Conservation (phyloP, 1,139 yeast species). For the Diutina ranongensis region DNA sequence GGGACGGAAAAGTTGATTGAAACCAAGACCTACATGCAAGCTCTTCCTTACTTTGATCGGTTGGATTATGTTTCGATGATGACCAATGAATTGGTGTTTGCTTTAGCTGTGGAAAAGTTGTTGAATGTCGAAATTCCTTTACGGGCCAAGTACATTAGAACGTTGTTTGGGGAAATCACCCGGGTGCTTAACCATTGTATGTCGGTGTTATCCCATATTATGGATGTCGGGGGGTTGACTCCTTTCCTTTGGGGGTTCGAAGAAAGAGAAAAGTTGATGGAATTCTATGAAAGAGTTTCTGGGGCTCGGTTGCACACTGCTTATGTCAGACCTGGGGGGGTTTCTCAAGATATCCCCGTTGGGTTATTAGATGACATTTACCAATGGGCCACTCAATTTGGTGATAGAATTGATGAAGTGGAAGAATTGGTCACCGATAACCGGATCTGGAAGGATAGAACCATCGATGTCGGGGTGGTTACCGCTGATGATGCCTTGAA, state of each 20-base stretch:
- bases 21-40: constrained; percentile 75
- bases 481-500: constrained; percentile 82
- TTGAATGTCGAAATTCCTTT: constrained; percentile 77
- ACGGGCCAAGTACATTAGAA: constrained; percentile 77
- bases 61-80: constrained; percentile 85
- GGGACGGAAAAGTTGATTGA: constrained; percentile 87
- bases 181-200: constrained; percentile 76
- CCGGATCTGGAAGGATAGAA: constrained; percentile 89
- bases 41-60: constrained; percentile 81
- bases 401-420: constrained; percentile 84
- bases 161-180: constrained; percentile 81
- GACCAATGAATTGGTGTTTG: constrained; percentile 84
- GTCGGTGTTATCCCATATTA: constrained; percentile 81
- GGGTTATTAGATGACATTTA: constrained; percentile 83
- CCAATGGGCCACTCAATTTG: constrained; percentile 96
- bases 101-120: constrained; percentile 77
- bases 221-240: constrained; percentile 93
- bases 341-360: constrained; percentile 75
- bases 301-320: constrained; percentile 89
- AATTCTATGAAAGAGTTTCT: constrained; percentile 81
- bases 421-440: constrained; percentile 86
- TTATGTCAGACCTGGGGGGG: constrained; percentile 89
- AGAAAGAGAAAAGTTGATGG: constrained; percentile 90
- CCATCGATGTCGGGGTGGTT: constrained; percentile 68
- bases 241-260: constrained; percentile 94